Conservation (phyloP, 768 basidiomycete genomes). For the Russula earlei region DNA sequence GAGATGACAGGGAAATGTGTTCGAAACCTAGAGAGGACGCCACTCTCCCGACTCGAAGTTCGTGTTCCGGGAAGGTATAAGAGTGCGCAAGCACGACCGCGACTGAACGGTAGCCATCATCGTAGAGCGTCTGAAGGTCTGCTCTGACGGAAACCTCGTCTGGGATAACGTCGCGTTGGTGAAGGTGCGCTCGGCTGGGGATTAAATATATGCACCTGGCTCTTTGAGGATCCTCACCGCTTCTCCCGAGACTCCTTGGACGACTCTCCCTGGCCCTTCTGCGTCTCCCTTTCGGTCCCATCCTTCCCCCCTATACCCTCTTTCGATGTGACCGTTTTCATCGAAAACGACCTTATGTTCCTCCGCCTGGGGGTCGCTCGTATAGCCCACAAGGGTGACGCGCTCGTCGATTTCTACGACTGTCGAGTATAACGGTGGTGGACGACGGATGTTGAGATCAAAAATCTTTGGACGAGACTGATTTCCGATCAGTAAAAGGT, state of each 20-base stretch:
- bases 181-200: not conserved
- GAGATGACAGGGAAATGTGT: constrained; percentile 82
- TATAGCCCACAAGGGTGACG: constrained; percentile 89
- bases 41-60: constrained; percentile 56
- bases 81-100: constrained; percentile 89
- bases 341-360: constrained; percentile 71
- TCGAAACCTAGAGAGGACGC: constrained; percentile 79
- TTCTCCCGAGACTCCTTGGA: constrained; percentile 78
- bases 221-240: constrained; percentile 74
- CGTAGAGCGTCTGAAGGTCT: constrained; percentile 64
- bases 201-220: constrained; percentile 41
- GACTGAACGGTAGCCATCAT: constrained; percentile 76
- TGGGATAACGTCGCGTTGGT: constrained; percentile 22
- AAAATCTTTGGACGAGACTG: constrained; percentile 94
- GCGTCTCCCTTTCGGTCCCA: constrained; percentile 64
- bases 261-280: constrained; percentile 73
- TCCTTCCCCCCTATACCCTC: constrained; percentile 68
- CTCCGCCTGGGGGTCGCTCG: constrained; percentile 76
- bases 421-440: constrained; percentile 63
- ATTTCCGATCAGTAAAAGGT: constrained; percentile 88
- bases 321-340: constrained; percentile 52
- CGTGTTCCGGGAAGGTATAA: constrained; percentile 86
- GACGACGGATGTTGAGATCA: constrained; percentile 81
- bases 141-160: constrained; percentile 44
- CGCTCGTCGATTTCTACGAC: constrained; percentile 83